Conservation (phyloP, 345 rosid genomes). For the Salix purpurea region DNA sequence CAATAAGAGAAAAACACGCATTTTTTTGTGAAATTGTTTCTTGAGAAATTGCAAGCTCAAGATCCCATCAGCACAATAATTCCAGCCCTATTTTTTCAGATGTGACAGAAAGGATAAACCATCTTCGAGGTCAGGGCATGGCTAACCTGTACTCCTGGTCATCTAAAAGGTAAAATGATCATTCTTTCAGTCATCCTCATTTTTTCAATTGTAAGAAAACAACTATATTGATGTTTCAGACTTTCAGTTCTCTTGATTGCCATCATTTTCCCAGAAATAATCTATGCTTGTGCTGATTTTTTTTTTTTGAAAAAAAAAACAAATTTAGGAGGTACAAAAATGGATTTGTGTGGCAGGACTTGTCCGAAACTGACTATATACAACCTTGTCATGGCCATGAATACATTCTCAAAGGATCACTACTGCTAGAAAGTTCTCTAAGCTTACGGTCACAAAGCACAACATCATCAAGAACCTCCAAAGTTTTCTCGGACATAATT, state of each 20-base stretch:
- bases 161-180: slow-evolving; percentile 11
- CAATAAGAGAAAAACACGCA: not conserved
- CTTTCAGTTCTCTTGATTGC: not conserved
- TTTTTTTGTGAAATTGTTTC: not conserved
- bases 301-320: not conserved
- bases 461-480: slow-evolving; percentile 22
- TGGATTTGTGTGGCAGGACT: slow-evolving; percentile 21
- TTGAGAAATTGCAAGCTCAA: not conserved
- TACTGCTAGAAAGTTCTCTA: not conserved
- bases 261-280: not conserved
- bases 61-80: not conserved
- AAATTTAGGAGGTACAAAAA: slow-evolving; percentile 18
- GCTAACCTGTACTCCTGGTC: slow-evolving; percentile 20
- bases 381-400: slow-evolving; percentile 14
- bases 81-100: slow-evolving; percentile 1
- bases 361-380: slow-evolving; percentile 14
- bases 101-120: slow-evolving; percentile 11
- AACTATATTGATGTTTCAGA: not conserved
- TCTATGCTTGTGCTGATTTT: not conserved
- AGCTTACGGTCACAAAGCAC: slow-evolving; percentile 27
- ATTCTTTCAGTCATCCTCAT: not conserved
- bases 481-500: slow-evolving; percentile 22
- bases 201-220: not conserved
- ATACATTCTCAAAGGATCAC: slow-evolving; percentile 27
- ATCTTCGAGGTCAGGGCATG: slow-evolving; percentile 22